phyloP scores from a whole-genome alignment of 83 land plant species.

The Isoetes engelmannii region DNA sequence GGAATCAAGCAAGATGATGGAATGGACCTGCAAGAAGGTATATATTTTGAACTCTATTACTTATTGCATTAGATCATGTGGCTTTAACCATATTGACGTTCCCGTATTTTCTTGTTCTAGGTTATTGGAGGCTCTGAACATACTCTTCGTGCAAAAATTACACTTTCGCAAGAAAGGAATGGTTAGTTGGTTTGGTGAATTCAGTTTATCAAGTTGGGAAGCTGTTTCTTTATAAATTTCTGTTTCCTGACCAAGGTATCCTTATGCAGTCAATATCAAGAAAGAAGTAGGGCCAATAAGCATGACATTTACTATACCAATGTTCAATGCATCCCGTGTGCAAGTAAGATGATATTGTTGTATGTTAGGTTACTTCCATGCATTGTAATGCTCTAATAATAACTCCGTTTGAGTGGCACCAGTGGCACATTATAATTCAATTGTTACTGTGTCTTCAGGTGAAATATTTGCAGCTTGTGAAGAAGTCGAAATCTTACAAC shows the following conservation, averaged over 20 bases:
- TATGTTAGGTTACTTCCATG: not conserved
- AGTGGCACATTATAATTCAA: too few relatives aligned
- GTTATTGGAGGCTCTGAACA: constrained; percentile 93
- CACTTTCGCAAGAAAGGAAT: constrained; percentile 74
- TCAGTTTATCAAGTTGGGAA: too few relatives aligned
- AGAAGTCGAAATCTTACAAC: constrained; percentile 76
- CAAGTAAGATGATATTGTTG: constrained; percentile 40
- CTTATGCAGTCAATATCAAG: constrained; percentile 65
- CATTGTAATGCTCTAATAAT: not conserved
- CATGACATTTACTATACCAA: constrained; percentile 92
- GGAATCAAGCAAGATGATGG: constrained; percentile 64
- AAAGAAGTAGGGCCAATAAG: constrained; percentile 91
- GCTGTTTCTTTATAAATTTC: not conserved
- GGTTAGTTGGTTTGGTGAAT: constrained; percentile 25
- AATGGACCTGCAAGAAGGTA: constrained; percentile 86
- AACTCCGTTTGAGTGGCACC: too few relatives aligned
- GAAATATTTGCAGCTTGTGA: constrained; percentile 77
- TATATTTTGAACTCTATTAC: not conserved
- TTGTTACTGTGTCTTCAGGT: constrained; percentile 39
- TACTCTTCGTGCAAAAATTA: constrained; percentile 62
- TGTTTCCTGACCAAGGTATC: constrained; percentile 8
- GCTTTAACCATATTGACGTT: too few relatives aligned
- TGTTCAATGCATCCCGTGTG: constrained; percentile 81
- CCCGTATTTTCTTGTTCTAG: constrained; percentile 24
- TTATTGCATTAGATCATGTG: too few relatives aligned